phyloP scores from a whole-genome alignment of 148 eudicot genomes.

The Chenopodium suecicum region DNA sequence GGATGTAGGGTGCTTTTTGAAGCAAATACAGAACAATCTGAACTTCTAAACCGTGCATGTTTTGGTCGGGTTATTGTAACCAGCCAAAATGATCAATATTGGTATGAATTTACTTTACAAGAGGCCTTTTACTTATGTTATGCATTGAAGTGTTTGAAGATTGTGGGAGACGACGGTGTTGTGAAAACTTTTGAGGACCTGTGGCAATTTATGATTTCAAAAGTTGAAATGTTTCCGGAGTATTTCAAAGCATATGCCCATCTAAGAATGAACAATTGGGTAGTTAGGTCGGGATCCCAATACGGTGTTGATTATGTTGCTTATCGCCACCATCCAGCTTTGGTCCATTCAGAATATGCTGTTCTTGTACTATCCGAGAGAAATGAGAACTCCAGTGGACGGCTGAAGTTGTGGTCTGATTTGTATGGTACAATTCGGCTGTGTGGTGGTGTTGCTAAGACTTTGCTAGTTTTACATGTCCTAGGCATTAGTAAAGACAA shows the following conservation, averaged over 20 bases:
- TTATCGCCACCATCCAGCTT: constrained; percentile 76
- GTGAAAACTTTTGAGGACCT: constrained; percentile 37
- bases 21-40: constrained; percentile 43
- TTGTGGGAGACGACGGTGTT: constrained; percentile 37
- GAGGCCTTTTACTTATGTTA: constrained; percentile 63
- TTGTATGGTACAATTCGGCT: constrained; percentile 65
- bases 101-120: constrained; percentile 63
- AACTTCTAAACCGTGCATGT: constrained; percentile 61
- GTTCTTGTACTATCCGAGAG: constrained; percentile 55
- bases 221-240: constrained; percentile 39
- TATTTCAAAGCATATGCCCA: constrained; percentile 59
- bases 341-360: constrained; percentile 78
- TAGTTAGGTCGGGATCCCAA: constrained; percentile 71
- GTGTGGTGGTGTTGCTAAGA: constrained; percentile 82
- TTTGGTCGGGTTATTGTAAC: constrained; percentile 57
- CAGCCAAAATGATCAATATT: constrained; percentile 54
- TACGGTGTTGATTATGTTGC: constrained; percentile 84
- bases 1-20: constrained; percentile 51
- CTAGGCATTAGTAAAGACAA: constrained; percentile 14
- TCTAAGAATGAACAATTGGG: constrained; percentile 68
- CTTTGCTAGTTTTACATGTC: constrained; percentile 55
- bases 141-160: constrained; percentile 53
- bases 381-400: constrained; percentile 27
- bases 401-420: constrained; percentile 76
- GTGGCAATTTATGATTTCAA: constrained; percentile 58